Evolutionary conservation across 768 basidiomycete species (phyloP), one percentile per base, ranked within the genome.

Genomic region (Xerocomus brunneocitrinus): DNA sequence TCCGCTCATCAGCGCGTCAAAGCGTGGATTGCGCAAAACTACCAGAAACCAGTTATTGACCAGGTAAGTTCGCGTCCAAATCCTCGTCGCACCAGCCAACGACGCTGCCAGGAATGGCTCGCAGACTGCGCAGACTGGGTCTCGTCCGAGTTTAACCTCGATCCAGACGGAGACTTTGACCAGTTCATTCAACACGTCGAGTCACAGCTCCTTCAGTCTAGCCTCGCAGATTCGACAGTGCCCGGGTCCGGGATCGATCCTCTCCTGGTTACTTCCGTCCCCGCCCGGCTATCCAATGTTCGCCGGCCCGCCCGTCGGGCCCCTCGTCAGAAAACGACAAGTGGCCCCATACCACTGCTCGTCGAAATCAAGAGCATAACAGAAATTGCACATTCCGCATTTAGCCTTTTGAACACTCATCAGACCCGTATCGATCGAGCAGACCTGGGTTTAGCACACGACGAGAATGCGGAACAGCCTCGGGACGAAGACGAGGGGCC

Each of bases 311-410:
- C n/a, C 9, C 58, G 40, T 7, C 47, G 14, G 32, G 49, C 49
- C 0, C 44, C 49, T 13, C 65, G 47, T 14, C 60, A 52, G 50
- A 64, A 42, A 51, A 46, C 41, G 47, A 55, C 74, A 13, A 61
- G 62, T 2, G 76, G 77, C 6, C 56, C 73, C 6, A 56, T 46
- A 22, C 82, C 86, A 1, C 69, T 89, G 31, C 80, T 91, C 35
- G 85, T 94, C 9, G 87, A 97, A 62, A 79, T 97, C 27, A 70
- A 74, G 16, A 76, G 80, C 13, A 79, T 95, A n/a, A 89, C 83
- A 16, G 95, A 98, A 52, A 85, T 97, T 22, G 90, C 86, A 0
- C 73, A 80, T 41, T 92, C 92, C 58, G 95, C 94, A 0, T 89
- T 91, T 62, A 82, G 75, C 48, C 76, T 97, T 16, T 78, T 86